Conservation (phyloP, 192 early-diverging fungal species). For the Coemansia sp. region DNA sequence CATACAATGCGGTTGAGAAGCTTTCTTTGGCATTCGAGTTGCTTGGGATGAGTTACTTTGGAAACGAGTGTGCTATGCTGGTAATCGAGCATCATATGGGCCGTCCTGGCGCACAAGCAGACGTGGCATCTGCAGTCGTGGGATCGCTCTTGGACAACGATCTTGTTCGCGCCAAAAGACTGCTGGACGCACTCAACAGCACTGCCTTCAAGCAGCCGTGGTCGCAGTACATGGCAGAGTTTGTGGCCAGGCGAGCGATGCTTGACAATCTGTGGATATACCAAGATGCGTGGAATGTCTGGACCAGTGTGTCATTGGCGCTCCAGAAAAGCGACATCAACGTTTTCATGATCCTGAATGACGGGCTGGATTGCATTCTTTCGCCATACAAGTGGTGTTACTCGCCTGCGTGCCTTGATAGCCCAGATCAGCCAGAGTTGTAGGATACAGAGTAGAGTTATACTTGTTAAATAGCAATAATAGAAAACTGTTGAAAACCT, state of each 20-base stretch:
- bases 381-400: slow-evolving; percentile 10
- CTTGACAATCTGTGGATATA: slow-evolving; percentile 3
- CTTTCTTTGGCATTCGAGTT: neutral
- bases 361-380: slow-evolving; percentile 1
- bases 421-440: neutral
- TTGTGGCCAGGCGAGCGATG: slow-evolving; percentile 8
- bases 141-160: slow-evolving; percentile 20
- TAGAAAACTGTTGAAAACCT: neutral
- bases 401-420: neutral
- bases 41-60: slow-evolving; percentile 17
- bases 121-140: slow-evolving; percentile 16
- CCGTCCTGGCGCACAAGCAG: slow-evolving; percentile 8
- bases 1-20: slow-evolving; percentile 7
- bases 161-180: slow-evolving; percentile 18
- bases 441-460: neutral
- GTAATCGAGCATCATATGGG: slow-evolving; percentile 30
- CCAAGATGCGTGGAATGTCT: slow-evolving; percentile 1
- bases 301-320: neutral
- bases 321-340: neutral
- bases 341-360: neutral
- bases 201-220: slow-evolving; percentile 23
- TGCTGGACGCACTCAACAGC: slow-evolving; percentile 14
- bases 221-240: slow-evolving; percentile 29
- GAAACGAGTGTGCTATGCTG: slow-evolving; percentile 29
- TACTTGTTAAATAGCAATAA: neutral